These are phyloP conservation scores for Anaeromyces robustus DNA, from an alignment of 192 early-diverging fungal genomes.

Conservation along the genomic window DNA sequence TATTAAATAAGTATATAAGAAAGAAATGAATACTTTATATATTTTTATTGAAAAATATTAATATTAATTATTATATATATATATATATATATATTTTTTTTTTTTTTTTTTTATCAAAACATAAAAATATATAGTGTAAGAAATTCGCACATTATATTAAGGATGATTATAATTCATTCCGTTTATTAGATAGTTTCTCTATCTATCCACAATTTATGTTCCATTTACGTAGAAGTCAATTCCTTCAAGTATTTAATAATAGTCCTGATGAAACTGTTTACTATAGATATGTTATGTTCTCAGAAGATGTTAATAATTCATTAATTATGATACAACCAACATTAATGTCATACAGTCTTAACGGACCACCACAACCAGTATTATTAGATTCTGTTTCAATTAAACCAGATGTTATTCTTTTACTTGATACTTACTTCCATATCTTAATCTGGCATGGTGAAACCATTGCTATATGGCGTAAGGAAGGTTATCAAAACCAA, in stretches of 20 bases:
- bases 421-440: slow-evolving; percentile 98
- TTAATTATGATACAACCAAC: slow-evolving; percentile 99
- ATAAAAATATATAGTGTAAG: slow-evolving; percentile 45
- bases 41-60: too few species aligned
- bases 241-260: slow-evolving; percentile 98
- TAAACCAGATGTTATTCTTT: slow-evolving; percentile 76
- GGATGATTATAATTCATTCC: slow-evolving; percentile 85
- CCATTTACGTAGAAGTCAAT: slow-evolving; percentile 88
- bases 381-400: slow-evolving; percentile 92
- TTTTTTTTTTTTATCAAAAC: background rate
- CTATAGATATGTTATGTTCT: slow-evolving; percentile 81
- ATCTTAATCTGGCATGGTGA: slow-evolving; percentile 98
- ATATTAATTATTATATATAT: background rate
- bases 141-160: slow-evolving; percentile 92
- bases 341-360: slow-evolving; percentile 79
- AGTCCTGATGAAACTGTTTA: slow-evolving; percentile 94
- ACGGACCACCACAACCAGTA: slow-evolving; percentile 75
- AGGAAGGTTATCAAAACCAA: slow-evolving; percentile 89
- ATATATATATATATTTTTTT: background rate
- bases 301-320: slow-evolving; percentile 91
- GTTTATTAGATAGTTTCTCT: slow-evolving; percentile 80
- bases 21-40: too few species aligned
- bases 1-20: too few species aligned
- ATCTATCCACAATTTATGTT: slow-evolving; percentile 99
- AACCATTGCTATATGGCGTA: slow-evolving; percentile 90